Base-by-base conservation (phyloP, 169 alveolate species). In the Babesia bovis region DNA sequence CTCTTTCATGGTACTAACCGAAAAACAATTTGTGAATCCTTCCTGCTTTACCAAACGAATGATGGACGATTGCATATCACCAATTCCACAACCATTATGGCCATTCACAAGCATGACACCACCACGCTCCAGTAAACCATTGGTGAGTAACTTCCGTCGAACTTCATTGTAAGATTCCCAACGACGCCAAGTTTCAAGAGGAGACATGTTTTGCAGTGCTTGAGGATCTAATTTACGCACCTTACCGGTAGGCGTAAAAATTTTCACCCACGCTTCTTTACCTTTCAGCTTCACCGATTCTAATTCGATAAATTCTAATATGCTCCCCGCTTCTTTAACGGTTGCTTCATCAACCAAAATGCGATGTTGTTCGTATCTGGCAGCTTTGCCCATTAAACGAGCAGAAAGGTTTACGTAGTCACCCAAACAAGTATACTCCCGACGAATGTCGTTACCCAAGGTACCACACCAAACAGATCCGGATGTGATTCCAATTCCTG, bases 401-500 rank as follows among this genome's bases (percentile, higher is more conserved):
- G 93, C 91, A 21, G 95, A 82, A 2, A 90, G 69, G 49, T 91
- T 91, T 6, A 91, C 94, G 4, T 86, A 60, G 56, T 91, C 94
- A 1, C 95, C 95, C 23, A 91, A 66, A 6, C 93, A 90, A 13
- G 95, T 91, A 50, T 89, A 91, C 36, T 91, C 95, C 25, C 87
- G 90, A 30, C 95, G 69, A 9, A 90, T 84, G 45, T 84, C 84
- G 58, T 90, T 89, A 4, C 95, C 95, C 49, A 91, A 76, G 6
- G 90, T 83, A 9, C 95, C 95, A 81, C 93, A 89, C 95, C 95
- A 91, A 15, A 90, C 94, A 33, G 74, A 67, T 0, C 95, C 95
- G 1, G 95, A 90, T 25, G 92, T 82, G 6, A 91, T 84, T 1
- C 95, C 95, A 17, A 90, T 76, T 30, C 95, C 88, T 1, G 90